A percentile compares a stretch with the other conserved stretches of the same genome.
phyloP scores from a whole-genome alignment of 2,329 filamentous ascomycete genomes.

The Drechmeria coniospora region DNA sequence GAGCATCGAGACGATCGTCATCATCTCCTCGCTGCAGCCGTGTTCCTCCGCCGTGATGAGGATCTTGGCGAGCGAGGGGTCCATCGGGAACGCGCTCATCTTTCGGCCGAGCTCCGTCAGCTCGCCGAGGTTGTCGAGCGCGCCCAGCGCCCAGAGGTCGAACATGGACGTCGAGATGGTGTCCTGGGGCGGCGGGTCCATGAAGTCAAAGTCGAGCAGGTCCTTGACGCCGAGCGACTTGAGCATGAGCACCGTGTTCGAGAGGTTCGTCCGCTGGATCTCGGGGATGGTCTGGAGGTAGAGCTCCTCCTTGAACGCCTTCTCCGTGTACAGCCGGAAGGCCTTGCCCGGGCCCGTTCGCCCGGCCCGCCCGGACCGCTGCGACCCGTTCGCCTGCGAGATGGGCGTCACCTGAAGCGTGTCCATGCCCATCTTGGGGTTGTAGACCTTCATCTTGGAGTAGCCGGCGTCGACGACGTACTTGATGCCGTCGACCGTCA shows the following conservation, averaged over 20 bases:
- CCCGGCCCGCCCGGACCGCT: conserved; percentile 84
- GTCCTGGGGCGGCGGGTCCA: conserved; percentile 96
- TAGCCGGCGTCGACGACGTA: conserved; percentile 95
- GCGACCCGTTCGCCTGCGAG: conserved; percentile 88
- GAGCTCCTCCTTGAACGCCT: conserved; percentile 88
- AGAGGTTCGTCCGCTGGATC: conserved; percentile 89
- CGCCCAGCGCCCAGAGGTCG: conserved; percentile 90
- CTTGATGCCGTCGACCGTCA: conserved; percentile 98
- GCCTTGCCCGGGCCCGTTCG: conserved; percentile 91
- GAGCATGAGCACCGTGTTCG: conserved; percentile 84
- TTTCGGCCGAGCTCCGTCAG: conserved; percentile 73
- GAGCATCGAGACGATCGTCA: conserved; percentile 96
- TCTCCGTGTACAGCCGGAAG: conserved; percentile 85
- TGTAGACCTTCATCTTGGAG: conserved; percentile 97
- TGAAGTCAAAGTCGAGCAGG: conserved; percentile 92
- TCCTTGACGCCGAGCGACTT: conserved; percentile 93
- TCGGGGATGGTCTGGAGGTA: conserved; percentile 96
- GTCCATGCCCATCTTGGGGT: conserved; percentile 98
- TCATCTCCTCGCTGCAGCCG: conserved; percentile 90
- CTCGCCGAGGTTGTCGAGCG: conserved; percentile 84
- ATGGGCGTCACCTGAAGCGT: conserved; percentile 95
- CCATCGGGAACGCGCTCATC: conserved; percentile 98
- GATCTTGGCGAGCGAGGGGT: conserved; percentile 85
- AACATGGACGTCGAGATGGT: conserved; percentile 95
- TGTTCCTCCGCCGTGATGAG: conserved; percentile 85